Evolutionary conservation across 2,329 filamentous ascomycete species (phyloP), one percentile per base, ranked within the genome.

Genomic region (Zymoseptoria pseudotritici): DNA sequence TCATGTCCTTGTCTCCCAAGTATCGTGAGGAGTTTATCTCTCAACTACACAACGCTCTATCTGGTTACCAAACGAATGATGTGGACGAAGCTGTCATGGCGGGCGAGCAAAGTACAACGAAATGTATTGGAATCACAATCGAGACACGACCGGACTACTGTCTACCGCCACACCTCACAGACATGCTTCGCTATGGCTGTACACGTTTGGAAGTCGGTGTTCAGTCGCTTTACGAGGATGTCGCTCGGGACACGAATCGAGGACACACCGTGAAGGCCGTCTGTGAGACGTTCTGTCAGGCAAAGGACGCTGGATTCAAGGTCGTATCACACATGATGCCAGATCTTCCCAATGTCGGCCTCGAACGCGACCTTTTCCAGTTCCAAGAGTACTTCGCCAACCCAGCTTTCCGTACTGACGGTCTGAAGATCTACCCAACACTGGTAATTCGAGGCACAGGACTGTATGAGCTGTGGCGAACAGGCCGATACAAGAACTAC

Each of bases 261-360:
- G 94, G 94, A 0, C 94, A 99, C 75, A 99, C 94, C 0, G 94
- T 99, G 22, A 91, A 91, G 6, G 85, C 95, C 0, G 94, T 99
- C 0, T 93, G 91, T 29, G 92, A 99, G 76, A 99, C 94, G 0
- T 99, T 99, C 73, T 95, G 90, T 67, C 81, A 97, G n/a, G 86
- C 94, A 64, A 99, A 99, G 76, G 95, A 99, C 74, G 91, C 95
- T 5, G 94, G 94, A 0, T 99, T 96, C 83, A 99, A 99, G 75
- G 94, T 99, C 0, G 94, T 99, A 63, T 96, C 90, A 66, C 94
- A 99, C 77, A 99, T 99, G 94, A 99, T 99, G 94, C 94, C 94
- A 1, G 94, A 99, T 73, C 78, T 99, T 54, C 94, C 94, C 3
- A 99, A 99, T 69, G 94, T 99, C 2, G 94, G 94, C 59, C 96